A percentile compares a stretch with the other conserved stretches of the same genome.
Evolutionary conservation across 2,329 filamentous ascomycete species (phyloP).

Genomic region (Exophiala aquamarina): DNA sequence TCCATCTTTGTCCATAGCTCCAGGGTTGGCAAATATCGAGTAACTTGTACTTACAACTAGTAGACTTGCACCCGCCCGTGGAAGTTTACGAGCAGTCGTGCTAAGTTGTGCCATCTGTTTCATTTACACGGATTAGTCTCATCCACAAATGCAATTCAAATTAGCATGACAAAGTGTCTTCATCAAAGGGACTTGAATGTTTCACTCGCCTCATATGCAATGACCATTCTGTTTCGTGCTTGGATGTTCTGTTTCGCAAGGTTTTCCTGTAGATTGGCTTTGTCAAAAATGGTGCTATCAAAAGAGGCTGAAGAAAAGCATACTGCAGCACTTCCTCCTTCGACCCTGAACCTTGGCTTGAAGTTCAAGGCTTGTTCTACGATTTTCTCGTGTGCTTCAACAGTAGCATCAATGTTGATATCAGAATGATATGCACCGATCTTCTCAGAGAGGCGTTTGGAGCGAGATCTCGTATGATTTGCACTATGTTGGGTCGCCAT

Average conservation of each 20-base stretch:
- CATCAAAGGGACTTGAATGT: not conserved
- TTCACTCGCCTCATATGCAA: slow-evolving; percentile 49
- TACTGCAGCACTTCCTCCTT: slow-evolving; percentile 57
- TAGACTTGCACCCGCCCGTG: slow-evolving; percentile 14
- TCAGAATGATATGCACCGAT: slow-evolving; percentile 64
- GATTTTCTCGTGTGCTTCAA: slow-evolving; percentile 36
- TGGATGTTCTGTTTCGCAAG: slow-evolving; percentile 67
- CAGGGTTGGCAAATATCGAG: not conserved
- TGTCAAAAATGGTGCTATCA: not conserved
- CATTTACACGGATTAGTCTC: slow-evolving; percentile 5
- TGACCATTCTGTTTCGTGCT: slow-evolving; percentile 65
- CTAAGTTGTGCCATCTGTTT: slow-evolving; percentile 17
- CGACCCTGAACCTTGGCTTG: slow-evolving; percentile 60
- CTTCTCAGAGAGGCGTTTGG: slow-evolving; percentile 56
- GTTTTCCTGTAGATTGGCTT: slow-evolving; percentile 51
- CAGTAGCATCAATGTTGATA: slow-evolving; percentile 70
- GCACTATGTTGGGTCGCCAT: slow-evolving; percentile 71
- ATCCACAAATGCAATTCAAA: not conserved
- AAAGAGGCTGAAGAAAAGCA: slow-evolving; percentile 3
- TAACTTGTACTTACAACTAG: too few relatives aligned
- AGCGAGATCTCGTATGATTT: slow-evolving; percentile 65
- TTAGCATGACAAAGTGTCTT: too few relatives aligned
- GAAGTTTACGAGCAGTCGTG: slow-evolving; percentile 18
- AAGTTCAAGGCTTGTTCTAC: slow-evolving; percentile 58
- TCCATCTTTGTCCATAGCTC: not conserved